phyloP scores from a whole-genome alignment of 23 red algal species.

The Porphyridium purpureum region DNA sequence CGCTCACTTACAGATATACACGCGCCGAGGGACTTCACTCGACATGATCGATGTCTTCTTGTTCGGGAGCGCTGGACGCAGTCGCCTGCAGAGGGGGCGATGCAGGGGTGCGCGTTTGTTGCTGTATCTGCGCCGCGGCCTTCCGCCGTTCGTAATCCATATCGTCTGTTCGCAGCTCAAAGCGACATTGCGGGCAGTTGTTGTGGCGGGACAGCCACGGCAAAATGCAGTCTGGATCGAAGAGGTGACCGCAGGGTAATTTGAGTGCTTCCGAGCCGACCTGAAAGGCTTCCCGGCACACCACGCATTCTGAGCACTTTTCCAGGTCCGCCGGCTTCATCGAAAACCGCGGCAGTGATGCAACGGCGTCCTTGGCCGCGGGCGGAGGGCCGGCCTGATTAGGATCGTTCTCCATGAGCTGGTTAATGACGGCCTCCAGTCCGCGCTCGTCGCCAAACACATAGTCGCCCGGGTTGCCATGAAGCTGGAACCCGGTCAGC shows the following conservation, averaged over 20 bases:
- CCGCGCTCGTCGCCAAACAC: neutral
- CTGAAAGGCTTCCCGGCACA: neutral
- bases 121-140: neutral
- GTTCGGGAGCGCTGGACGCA: too few relatives aligned
- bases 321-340: neutral
- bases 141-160: neutral
- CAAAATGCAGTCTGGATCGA: neutral
- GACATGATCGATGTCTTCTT: too few relatives aligned
- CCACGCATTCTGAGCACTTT: neutral
- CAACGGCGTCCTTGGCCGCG: conserved; percentile 1
- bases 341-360: neutral
- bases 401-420: neutral
- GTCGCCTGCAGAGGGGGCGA: too few relatives aligned
- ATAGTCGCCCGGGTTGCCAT: neutral
- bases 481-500: too few relatives aligned
- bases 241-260: conserved; percentile 3
- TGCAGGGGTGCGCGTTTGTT: too few relatives aligned
- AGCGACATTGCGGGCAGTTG: conserved; percentile 3
- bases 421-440: neutral
- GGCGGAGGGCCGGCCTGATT: neutral
- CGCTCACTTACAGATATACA: too few relatives aligned
- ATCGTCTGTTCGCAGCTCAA: conserved; percentile 7
- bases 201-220: neutral
- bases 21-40: too few relatives aligned
- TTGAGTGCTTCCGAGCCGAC: neutral